Base-by-base conservation (phyloP, 768 basidiomycete species). In the Kwoniella pini region DNA sequence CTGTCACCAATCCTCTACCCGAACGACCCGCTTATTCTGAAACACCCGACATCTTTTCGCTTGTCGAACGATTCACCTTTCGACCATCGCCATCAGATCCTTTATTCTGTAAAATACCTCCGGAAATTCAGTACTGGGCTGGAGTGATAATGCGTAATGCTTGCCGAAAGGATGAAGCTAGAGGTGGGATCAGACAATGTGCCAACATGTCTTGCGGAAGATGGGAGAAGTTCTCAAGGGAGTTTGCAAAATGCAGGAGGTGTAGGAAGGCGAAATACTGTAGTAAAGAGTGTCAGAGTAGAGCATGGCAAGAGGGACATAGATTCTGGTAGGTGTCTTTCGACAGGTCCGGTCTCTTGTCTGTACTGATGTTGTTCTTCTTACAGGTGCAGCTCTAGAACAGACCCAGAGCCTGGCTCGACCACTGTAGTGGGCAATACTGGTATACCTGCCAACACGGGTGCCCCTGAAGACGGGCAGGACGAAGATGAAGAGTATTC, bases 91-190 rank as follows among this genome's bases (percentile, higher is more conserved):
- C 89, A 10, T 84, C 86, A 0, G 92, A 94, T 72, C 84, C 84
- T 19, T 86, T 87, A 63, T 80, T 87, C 54, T 85, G 84, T 4
- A 85, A 85, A 24, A 82, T 85, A 48, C 91, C 93, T 0, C 82
- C 83, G 10, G 95, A 98, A 77, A 95, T 99, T 22, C 91, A 96
- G 79, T 96, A 97, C 71, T 98, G 96, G 96, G 96, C 95, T 0
- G 92, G 93, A 2, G 95, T 97, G n/a, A 96, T 98, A 72, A 99
- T 98, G 96, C 84, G 96, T 53, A 99, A 99, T 77, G 96, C 96
- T 12, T 99, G 96, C 80, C 82, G 95, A 75, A 98, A 99, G 81
- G 96, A 98, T 69, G 95, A 98, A 64, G 86, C 83, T 49, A 81
- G 87, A 33, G 93, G 93, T 53, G 96, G 96, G 11, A 93, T 97